These are phyloP conservation scores for Calonectria crousiana DNA, from an alignment of 2,329 filamentous ascomycete species.

Conservation along the genomic window DNA sequence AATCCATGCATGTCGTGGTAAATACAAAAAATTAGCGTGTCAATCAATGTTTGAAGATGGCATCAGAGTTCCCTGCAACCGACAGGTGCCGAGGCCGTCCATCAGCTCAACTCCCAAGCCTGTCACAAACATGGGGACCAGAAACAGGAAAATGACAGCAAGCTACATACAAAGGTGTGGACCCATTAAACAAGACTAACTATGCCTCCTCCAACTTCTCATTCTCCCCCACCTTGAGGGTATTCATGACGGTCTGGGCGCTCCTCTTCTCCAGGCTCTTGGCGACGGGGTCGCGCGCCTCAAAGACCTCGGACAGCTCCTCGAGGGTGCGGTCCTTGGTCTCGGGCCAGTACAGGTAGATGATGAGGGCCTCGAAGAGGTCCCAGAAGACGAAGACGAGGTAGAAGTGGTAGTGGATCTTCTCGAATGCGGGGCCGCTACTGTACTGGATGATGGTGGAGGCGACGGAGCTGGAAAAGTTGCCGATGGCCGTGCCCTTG, in stretches of 20 bases:
- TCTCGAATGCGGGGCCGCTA: conserved; percentile 56
- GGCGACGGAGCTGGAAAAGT: conserved; percentile 53
- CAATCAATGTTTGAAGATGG: not conserved
- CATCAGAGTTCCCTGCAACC: not conserved
- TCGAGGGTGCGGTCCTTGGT: conserved; percentile 64
- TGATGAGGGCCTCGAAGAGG: conserved; percentile 54
- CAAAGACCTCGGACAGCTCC: conserved; percentile 65
- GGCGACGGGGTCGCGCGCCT: conserved; percentile 58
- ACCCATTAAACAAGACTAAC: not conserved
- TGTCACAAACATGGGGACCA: not conserved
- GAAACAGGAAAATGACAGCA: not conserved
- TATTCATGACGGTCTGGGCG: conserved; percentile 58
- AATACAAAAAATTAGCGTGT: not conserved
- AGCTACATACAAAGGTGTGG: not conserved
- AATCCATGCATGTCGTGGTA: not conserved
- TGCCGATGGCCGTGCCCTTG: conserved; percentile 59
- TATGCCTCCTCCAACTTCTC: conserved; percentile 42
- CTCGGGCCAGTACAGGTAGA: conserved; percentile 65
- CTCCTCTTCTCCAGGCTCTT: conserved; percentile 57
- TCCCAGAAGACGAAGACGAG: conserved; percentile 61
- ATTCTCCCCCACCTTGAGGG: conserved; percentile 46
- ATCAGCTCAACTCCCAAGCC: not conserved
- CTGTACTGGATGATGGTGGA: conserved; percentile 58
- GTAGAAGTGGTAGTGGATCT: conserved; percentile 60
- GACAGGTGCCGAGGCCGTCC: not conserved